A percentile compares a stretch with the other conserved stretches of the same genome.
phyloP scores from a whole-genome alignment of 768 basidiomycete genomes.

The Hebeloma cylindrosporum region DNA sequence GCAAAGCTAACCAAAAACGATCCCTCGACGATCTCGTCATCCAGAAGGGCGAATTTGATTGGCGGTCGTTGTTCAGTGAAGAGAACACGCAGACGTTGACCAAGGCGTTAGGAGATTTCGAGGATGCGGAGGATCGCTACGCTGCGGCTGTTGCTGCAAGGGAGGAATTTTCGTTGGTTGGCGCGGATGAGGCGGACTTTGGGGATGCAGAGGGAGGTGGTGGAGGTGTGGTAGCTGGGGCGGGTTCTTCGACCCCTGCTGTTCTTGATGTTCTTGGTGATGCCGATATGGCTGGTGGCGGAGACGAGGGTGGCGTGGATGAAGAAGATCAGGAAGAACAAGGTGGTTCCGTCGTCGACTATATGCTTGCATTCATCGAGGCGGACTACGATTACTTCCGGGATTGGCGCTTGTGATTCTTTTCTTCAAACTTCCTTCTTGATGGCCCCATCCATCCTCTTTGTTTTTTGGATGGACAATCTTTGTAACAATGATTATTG shows the following conservation, averaged over 20 bases:
- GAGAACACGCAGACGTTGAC: slow-evolving; percentile 64
- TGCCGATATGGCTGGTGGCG: slow-evolving; percentile 13
- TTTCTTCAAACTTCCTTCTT: background rate
- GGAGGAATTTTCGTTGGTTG: slow-evolving; percentile 71
- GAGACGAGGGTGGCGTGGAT: slow-evolving; percentile 32
- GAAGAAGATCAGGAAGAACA: slow-evolving; percentile 51
- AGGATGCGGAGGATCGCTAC: slow-evolving; percentile 83
- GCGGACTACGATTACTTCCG: slow-evolving; percentile 68
- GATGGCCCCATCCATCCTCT: slow-evolving; percentile 7
- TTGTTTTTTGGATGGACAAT: too few species aligned
- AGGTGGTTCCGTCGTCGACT: slow-evolving; percentile 78
- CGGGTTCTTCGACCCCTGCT: slow-evolving; percentile 6
- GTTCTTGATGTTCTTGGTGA: slow-evolving; percentile 29
- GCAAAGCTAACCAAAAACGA: slow-evolving; percentile 97
- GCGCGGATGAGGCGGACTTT: slow-evolving; percentile 82
- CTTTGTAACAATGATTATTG: background rate
- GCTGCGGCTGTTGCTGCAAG: slow-evolving; percentile 77
- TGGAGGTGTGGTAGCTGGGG: slow-evolving; percentile 4
- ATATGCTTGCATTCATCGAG: slow-evolving; percentile 73
- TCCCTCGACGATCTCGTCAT: slow-evolving; percentile 89
- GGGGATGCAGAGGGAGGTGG: slow-evolving; percentile 32
- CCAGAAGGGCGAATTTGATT: slow-evolving; percentile 92
- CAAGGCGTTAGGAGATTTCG: slow-evolving; percentile 77
- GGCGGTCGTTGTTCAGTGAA: slow-evolving; percentile 80
- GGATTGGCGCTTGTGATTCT: slow-evolving; percentile 61